Evolutionary conservation across 495 filamentous ascomycete species (phyloP), one percentile per base, ranked within the genome.

Genomic region (Podospora fimiseda): DNA sequence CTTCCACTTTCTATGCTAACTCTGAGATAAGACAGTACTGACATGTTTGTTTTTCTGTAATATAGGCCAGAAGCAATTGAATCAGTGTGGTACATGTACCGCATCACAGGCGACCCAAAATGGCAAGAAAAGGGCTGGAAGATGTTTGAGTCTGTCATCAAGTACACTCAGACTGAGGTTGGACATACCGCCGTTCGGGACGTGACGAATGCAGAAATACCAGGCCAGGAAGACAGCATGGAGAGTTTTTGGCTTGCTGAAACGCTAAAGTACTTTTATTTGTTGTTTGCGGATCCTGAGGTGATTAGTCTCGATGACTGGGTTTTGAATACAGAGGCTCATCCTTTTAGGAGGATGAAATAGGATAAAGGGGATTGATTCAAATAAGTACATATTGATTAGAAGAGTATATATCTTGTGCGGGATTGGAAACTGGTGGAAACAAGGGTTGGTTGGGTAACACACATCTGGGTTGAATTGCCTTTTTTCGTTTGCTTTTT

Each of bases 81-180:
- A 66, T 94, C 88, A 1, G 89, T 96, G 13, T 96, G 89, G 78
- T 90, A 94, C 74, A 89, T 95, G 86, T 95, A 87, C 74, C 87
- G 90, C 61, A 84, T 93, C 57, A 95, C 90, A 0, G 90, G 89
- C 48, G 87, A 93, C 50, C 66, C 77, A 0, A 65, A 70, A 43
- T 96, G 89, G 89, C 88, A 89, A 50, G 81, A 87, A 51, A 87
- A 87, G 58, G 90, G 90, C 16, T 96, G 90, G 90, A 78, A 81
- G 45, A 96, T 96, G 90, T 95, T 90, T 64, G 70, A 85, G 61
- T 78, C 89, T 8, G 78, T 95, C 56, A 70, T 82, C 23, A 75
- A 76, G 51, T 68, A 83, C 53, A 92, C 89, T 11, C 72, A 68
- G 11, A 83, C 87, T 3, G 75, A 80, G 23, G 69, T 78, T 42